A percentile compares a stretch with the other conserved stretches of the same genome.
phyloP scores from a whole-genome alignment of 164 flowering plant species.

The Berberis thunbergii region DNA sequence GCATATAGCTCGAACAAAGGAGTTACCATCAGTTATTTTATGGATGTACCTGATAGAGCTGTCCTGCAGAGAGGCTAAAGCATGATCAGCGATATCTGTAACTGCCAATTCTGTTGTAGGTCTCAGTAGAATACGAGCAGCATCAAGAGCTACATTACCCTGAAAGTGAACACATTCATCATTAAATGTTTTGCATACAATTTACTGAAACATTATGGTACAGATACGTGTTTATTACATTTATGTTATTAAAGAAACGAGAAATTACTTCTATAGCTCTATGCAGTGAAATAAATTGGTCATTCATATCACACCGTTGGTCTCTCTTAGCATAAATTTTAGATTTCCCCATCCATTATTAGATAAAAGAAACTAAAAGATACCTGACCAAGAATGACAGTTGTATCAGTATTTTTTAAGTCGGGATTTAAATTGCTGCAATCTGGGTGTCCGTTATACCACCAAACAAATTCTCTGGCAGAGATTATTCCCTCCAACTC shows the following conservation, averaged over 20 bases:
- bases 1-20: neutral
- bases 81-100: conserved; percentile 87
- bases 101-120: conserved; percentile 60
- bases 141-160: conserved; percentile 99
- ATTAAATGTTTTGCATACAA: neutral
- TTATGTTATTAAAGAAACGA: neutral
- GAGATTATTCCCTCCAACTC: conserved; percentile 65
- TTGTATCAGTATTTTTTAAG: conserved; percentile 74
- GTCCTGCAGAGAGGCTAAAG: conserved; percentile 56
- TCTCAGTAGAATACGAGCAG: conserved; percentile 79
- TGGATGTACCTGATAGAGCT: conserved; percentile 71
- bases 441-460: conserved; percentile 99
- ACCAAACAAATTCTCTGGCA: conserved; percentile 98
- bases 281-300: neutral
- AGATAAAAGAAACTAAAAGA: neutral
- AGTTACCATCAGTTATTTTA: neutral
- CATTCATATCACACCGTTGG: neutral
- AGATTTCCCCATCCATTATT: neutral
- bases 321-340: neutral
- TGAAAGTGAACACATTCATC: conserved; percentile 10
- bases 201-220: neutral
- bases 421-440: conserved; percentile 53
- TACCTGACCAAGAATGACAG: conserved; percentile 94
- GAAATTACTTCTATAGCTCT: too few relatives aligned
- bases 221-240: neutral